Evolutionary conservation across 2,329 filamentous ascomycete genomes (phyloP), one percentile per base, ranked within the genome.

Genomic region (Cladophialophora psammophila): DNA sequence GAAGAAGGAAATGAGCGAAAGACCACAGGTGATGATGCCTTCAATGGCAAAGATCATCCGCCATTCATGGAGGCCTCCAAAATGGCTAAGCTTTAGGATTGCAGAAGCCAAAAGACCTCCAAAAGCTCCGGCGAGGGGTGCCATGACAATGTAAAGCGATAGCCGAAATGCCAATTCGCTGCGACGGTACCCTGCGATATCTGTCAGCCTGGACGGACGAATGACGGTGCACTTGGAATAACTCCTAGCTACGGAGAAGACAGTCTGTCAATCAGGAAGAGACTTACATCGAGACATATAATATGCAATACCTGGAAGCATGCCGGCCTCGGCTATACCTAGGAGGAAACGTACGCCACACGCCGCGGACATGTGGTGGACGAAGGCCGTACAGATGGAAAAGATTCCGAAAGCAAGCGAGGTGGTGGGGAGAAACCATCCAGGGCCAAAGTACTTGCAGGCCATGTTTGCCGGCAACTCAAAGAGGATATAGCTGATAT

Each of bases 1-100:
- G 72, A 88, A 70, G 75, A 91, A 90, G 1, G 85, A 78, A 40
- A 91, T 80, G 1, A 91, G n/a, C 0, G 84, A 82, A 0, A 91
- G 76, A 0, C 82, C 81, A 67, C 80, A 81, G 0, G 86, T 88
- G 70, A 90, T 85, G 72, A 91, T 86, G 20, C 90, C 90, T 74
- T 91, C 90, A n/a, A 91, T 87, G 3, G 83, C 85, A 63, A 91
- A 91, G 60, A 91, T 90, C 88, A 91, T 90, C 7, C 88, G 81
- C 90, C 90, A 92, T 5, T 77, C 78, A 31, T 78, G 79, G 0
- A 91, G 77, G 3, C 80, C 75, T 6, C 87, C 88, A 68, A 91
- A 87, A 65, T 81, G 76, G 61, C 85, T 78, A 1, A 92, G 81
- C 1, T 79, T 87, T 20, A 91, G 80, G 69, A 92, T 92, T 1